phyloP scores from a whole-genome alignment of 1,284 basidiomycete species.

The Moesziomyces parantarcticus region DNA sequence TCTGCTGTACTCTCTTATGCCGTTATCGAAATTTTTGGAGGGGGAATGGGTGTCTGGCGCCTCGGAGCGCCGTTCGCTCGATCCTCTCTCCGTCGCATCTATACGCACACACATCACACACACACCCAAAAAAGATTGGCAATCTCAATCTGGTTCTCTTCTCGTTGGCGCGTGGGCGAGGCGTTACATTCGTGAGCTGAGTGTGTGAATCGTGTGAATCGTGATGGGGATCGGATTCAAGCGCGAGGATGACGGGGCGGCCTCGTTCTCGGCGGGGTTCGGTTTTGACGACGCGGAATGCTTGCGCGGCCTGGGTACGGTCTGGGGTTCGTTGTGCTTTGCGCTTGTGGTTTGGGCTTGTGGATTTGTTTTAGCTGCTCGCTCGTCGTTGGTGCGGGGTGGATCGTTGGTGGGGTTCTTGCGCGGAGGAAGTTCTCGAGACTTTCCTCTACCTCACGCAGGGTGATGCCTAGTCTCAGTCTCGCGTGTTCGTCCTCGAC shows the following conservation, averaged over 20 bases:
- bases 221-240: no score
- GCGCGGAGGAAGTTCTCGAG: not conserved
- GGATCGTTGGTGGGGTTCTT: no score
- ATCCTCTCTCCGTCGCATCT: not conserved
- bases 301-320: no score
- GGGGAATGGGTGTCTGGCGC: not conserved
- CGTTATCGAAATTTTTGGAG: conserved; percentile 14
- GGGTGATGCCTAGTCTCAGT: conserved; percentile 7
- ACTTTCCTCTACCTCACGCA: not conserved
- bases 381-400: no score
- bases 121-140: conserved; percentile 30
- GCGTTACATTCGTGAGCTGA: no score
- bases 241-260: no score
- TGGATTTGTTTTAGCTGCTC: no score
- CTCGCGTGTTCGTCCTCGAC: not conserved
- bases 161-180: conserved; percentile 2
- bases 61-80: no score
- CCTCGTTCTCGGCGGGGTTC: no score
- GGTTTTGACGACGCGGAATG: no score
- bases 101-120: conserved; percentile 5
- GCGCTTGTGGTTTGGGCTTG: no score
- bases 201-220: not conserved
- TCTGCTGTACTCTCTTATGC: conserved; percentile 5
- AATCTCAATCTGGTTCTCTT: conserved; percentile 19
- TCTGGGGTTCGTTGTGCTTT: no score